Base-by-base conservation (phyloP, 495 filamentous ascomycete genomes). In the Haplographium delicatum region DNA sequence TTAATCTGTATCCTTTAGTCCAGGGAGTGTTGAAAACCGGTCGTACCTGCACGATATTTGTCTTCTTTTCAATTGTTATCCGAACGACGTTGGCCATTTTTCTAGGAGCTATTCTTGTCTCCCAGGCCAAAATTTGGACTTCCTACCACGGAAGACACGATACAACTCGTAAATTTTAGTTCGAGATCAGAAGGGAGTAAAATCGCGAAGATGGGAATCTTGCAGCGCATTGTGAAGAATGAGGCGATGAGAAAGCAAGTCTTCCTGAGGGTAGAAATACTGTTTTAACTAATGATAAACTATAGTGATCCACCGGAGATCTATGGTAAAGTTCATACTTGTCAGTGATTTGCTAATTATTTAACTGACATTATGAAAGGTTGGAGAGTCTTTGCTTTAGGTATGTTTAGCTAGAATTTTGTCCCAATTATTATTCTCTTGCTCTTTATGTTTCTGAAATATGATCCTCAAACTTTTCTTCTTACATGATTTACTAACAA, bases 211-310 rank as follows among this genome's bases (percentile, higher is more conserved):
- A 71, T 64, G 62, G 62, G 58, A 56, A 45, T 88, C 44, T 65
- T 88, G 26, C 74, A 68, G 53, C 80, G 75, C 53, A 79, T 90
- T 59, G 81, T 88, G 54, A 79, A 79, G 65, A 90, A 90, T 79
- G 84, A 88, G 53, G 81, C 86, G 35, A 88, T 88, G 81, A 83
- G 76, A 66, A 68, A 66, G 58, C 58, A 4, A 42, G 58, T 51
- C n/a, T 24, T 28, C 25, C 26, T 9, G 10, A 20, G 18, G 2
- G 7, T 44, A n/a, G 23, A 7, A 4, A 6, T 2, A 22, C 4
- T 26, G 16, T 4, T 7, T 13, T 13, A 18, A 18, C 38, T 84
- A 86, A 49, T 56, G 18, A 27, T 54, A 47, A 23, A 9, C 23
- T 10, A 19, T 35, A 57, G 49, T 23, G 55, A 57, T 59, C 85